A percentile compares a stretch with the other conserved stretches of the same genome.
phyloP scores from a whole-genome alignment of 2,329 filamentous ascomycete genomes.

The Neoascochyta sp. region DNA sequence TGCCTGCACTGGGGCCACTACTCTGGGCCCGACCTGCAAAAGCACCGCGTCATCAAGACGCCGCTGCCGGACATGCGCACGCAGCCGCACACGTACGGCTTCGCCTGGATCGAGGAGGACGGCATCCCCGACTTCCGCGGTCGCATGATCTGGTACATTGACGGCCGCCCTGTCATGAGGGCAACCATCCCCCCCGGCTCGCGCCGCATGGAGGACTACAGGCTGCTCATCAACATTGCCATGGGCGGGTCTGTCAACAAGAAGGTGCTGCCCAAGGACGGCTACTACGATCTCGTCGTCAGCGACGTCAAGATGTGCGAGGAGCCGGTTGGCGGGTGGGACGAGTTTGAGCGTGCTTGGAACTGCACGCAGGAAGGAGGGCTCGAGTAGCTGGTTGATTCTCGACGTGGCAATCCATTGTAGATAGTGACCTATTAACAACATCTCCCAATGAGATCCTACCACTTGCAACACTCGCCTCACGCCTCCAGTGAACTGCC shows the following conservation, averaged over 20 bases:
- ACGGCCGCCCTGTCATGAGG: slow-evolving; percentile 57
- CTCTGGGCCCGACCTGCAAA: slow-evolving; percentile 53
- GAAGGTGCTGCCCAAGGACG: slow-evolving; percentile 51
- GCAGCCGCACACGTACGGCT: slow-evolving; percentile 52
- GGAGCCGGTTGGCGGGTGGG: slow-evolving; percentile 55
- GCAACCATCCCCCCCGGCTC: slow-evolving; percentile 52
- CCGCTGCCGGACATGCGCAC: slow-evolving; percentile 47
- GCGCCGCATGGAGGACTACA: slow-evolving; percentile 54
- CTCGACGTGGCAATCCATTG: too few relatives aligned
- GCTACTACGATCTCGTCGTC: slow-evolving; percentile 56
- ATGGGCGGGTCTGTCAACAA: slow-evolving; percentile 60
- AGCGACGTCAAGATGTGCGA: slow-evolving; percentile 52
- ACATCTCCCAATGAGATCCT: too few relatives aligned
- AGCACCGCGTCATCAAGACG: slow-evolving; percentile 56
- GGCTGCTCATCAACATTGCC: slow-evolving; percentile 57
- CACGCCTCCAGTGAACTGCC: too few relatives aligned
- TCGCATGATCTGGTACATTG: slow-evolving; percentile 58
- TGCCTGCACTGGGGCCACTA: slow-evolving; percentile 60
- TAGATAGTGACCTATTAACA: too few relatives aligned
- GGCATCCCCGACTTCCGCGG: slow-evolving; percentile 43
- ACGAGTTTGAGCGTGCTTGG: slow-evolving; percentile 53
- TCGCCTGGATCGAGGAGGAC: slow-evolving; percentile 54
- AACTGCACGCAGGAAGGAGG: slow-evolving; percentile 31
- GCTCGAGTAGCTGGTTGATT: too few relatives aligned
- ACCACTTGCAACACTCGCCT: too few relatives aligned